Percentiles rank a stretch among this genome's conserved stretches.
These are phyloP conservation scores for Fulvia fulva DNA, from an alignment of 2,329 filamentous ascomycete species.

Conservation along the genomic window DNA sequence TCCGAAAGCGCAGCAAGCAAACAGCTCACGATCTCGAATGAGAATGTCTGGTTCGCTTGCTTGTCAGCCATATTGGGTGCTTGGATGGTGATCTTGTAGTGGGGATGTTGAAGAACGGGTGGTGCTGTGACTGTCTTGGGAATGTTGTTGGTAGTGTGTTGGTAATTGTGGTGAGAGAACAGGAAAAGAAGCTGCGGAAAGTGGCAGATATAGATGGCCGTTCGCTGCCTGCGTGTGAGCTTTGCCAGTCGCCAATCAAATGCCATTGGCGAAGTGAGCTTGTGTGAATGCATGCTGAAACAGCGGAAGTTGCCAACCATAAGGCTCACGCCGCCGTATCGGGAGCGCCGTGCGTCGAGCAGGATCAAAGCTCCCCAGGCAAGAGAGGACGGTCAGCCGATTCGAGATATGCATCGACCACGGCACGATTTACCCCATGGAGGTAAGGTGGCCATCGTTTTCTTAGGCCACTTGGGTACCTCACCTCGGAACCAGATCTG, in stretches of 20 bases:
- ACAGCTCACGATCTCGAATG: slow-evolving; percentile 15
- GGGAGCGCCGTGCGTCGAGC: neutral
- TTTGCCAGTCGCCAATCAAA: slow-evolving; percentile 3
- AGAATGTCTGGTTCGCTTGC: slow-evolving; percentile 7
- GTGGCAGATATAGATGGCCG: neutral
- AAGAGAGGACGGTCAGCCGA: too few species aligned
- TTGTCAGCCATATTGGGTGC: slow-evolving; percentile 4
- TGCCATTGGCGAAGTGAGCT: slow-evolving; percentile 5
- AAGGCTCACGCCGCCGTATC: neutral
- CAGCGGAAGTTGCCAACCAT: neutral
- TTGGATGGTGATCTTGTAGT: neutral
- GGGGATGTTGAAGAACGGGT: neutral
- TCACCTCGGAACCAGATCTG: neutral
- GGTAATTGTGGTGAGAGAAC: neutral
- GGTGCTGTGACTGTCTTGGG: too few species aligned
- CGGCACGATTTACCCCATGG: too few species aligned
- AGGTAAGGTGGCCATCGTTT: too few species aligned
- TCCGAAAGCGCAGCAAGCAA: slow-evolving; percentile 10
- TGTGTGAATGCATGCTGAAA: neutral
- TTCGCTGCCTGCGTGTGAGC: neutral
- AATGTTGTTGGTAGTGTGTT: neutral
- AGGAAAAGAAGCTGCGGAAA: neutral
- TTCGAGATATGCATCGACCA: too few species aligned
- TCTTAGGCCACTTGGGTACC: neutral
- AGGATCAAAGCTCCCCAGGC: too few species aligned